Evolutionary conservation across 495 filamentous ascomycete genomes (phyloP).

Genomic region (Staphylotrichum tortipilum): DNA sequence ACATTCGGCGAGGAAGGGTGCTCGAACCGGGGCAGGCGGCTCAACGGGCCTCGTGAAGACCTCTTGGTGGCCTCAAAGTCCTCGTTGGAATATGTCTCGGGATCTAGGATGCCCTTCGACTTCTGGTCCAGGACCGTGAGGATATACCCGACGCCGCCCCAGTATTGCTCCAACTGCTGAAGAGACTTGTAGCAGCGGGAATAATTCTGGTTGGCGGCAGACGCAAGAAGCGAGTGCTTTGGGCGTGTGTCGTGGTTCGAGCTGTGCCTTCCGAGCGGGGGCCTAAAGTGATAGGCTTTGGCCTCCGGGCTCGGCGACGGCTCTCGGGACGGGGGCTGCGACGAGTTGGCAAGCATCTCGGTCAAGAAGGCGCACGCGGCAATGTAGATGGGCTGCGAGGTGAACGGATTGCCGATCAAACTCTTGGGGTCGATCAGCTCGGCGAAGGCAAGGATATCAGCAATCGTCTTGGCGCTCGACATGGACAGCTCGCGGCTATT

Average conservation of each 20-base stretch:
- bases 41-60: slow-evolving; percentile 44
- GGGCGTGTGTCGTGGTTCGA: slow-evolving; percentile 40
- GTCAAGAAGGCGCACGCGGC: slow-evolving; percentile 79
- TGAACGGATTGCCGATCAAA: slow-evolving; percentile 79
- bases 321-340: slow-evolving; percentile 47
- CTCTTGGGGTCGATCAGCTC: slow-evolving; percentile 72
- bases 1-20: slow-evolving; percentile 30
- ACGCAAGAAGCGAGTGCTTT: slow-evolving; percentile 64
- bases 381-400: slow-evolving; percentile 83
- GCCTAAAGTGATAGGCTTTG: slow-evolving; percentile 12
- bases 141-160: slow-evolving; percentile 81
- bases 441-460: slow-evolving; percentile 71
- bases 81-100: slow-evolving; percentile 66
- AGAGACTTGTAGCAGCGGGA: slow-evolving; percentile 73
- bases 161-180: slow-evolving; percentile 66
- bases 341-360: slow-evolving; percentile 58
- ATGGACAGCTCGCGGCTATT: slow-evolving; percentile 75
- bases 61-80: slow-evolving; percentile 61
- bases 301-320: slow-evolving; percentile 31
- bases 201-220: slow-evolving; percentile 70
- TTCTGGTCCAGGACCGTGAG: slow-evolving; percentile 79
- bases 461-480: slow-evolving; percentile 83
- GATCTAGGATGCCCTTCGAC: slow-evolving; percentile 73
- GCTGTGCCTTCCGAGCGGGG: neutral
- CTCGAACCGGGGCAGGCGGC: slow-evolving; percentile 23